phyloP scores from a whole-genome alignment of 2,329 filamentous ascomycete genomes.

The Trichoderma semiorbis region DNA sequence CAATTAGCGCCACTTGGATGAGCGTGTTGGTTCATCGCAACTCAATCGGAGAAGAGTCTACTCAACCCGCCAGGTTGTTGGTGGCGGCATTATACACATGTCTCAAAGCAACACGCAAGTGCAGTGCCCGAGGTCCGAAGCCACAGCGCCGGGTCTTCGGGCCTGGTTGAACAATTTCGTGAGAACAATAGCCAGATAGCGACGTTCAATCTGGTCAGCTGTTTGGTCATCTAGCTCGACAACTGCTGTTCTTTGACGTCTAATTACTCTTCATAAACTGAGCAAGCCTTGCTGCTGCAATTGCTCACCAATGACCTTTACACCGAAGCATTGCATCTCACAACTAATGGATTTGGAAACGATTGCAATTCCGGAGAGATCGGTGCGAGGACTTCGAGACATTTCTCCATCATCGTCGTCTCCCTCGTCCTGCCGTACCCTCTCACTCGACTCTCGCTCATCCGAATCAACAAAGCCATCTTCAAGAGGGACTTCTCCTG shows the following conservation, averaged over 20 bases:
- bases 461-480: constrained; percentile 5
- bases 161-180: background rate
- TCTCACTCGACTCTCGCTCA: background rate
- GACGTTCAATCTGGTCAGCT: background rate
- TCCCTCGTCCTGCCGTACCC: background rate
- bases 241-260: background rate
- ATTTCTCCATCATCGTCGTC: constrained; percentile 9
- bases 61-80: background rate
- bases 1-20: constrained; percentile 1
- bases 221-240: background rate
- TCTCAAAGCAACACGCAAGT: background rate
- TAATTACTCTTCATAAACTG: background rate
- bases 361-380: background rate
- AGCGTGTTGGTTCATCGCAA: constrained; percentile 11
- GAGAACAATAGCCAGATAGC: background rate
- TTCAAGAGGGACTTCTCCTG: constrained; percentile 2
- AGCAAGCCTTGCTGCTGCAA: background rate
- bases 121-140: background rate
- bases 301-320: background rate
- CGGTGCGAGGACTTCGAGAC: background rate
- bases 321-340: background rate
- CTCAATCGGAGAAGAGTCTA: background rate
- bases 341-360: background rate
- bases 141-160: background rate
- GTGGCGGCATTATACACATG: background rate